These are phyloP conservation scores for Mycena pura DNA, from an alignment of 768 basidiomycete species.

Conservation along the genomic window DNA sequence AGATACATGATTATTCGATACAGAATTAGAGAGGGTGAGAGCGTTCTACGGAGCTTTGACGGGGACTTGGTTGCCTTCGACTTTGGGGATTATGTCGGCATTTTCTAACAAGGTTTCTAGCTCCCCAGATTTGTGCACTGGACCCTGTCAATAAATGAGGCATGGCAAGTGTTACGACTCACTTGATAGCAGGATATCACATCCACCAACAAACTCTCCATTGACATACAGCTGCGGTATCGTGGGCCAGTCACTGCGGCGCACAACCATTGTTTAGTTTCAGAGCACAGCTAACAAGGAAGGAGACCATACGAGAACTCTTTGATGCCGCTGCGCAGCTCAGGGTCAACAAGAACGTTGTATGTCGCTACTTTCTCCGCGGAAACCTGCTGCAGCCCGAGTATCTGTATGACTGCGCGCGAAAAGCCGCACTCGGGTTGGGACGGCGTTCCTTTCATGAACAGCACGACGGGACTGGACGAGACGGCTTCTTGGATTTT, in stretches of 20 bases:
- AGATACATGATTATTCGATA: neutral
- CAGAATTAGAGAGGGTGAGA: neutral
- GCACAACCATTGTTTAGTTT: neutral
- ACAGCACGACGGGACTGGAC: constrained; percentile 84
- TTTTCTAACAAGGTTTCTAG: constrained; percentile 82
- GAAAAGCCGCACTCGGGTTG: constrained; percentile 95
- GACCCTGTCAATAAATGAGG: constrained; percentile 1
- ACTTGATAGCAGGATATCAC: constrained; percentile 94
- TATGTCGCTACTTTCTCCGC: constrained; percentile 85
- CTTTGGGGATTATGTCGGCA: constrained; percentile 70
- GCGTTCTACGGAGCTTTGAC: constrained; percentile 8
- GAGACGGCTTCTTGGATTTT: constrained; percentile 78
- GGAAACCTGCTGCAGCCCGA: constrained; percentile 84
- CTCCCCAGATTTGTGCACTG: constrained; percentile 98
- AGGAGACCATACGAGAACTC: constrained; percentile 87
- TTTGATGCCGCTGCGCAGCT: constrained; percentile 88
- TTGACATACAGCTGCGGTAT: constrained; percentile 95
- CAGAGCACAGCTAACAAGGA: neutral
- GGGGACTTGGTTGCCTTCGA: constrained; percentile 24
- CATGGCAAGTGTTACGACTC: constrained; percentile 54
- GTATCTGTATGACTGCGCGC: constrained; percentile 88
- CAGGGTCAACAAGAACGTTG: constrained; percentile 86
- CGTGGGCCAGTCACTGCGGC: constrained; percentile 95
- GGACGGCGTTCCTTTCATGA: constrained; percentile 96
- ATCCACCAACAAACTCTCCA: constrained; percentile 96